A percentile compares a stretch with the other conserved stretches of the same genome.
phyloP scores from a whole-genome alignment of 2,329 filamentous ascomycete species.

The Diaporthe sp. region DNA sequence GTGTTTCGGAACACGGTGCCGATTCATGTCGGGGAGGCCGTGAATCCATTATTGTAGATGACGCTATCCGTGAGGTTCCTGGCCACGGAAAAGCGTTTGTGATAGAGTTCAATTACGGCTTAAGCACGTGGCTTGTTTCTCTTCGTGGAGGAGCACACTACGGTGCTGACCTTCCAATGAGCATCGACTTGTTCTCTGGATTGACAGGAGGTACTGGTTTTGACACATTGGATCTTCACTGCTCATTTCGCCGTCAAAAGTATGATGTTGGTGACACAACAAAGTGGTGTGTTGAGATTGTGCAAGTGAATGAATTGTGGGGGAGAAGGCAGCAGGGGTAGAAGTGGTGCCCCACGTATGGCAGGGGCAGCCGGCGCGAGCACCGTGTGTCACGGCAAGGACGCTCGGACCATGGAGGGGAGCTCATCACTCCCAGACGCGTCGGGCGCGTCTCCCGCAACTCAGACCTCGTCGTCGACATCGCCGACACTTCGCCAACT shows the following conservation, averaged over 20 bases:
- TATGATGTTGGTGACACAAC: neutral
- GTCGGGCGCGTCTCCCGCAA: slow-evolving; percentile 10
- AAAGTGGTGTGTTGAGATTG: slow-evolving; percentile 2
- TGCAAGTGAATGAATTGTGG: slow-evolving; percentile 27
- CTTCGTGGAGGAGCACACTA: neutral
- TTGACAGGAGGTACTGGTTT: neutral
- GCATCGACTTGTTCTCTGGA: neutral
- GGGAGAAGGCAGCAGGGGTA: neutral
- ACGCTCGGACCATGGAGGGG: neutral
- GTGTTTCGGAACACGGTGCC: neutral
- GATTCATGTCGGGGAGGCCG: neutral
- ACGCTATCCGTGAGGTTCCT: neutral
- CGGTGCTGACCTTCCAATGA: neutral
- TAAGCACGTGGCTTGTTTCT: neutral
- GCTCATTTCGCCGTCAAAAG: slow-evolving; percentile 18
- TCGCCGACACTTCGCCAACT: neutral
- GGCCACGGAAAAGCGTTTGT: neutral
- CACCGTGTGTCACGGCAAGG: neutral
- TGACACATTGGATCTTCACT: neutral
- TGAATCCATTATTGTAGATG: too few species aligned
- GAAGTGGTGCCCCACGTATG: neutral
- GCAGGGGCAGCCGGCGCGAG: neutral
- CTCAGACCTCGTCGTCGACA: neutral
- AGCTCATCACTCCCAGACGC: neutral
- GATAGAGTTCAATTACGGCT: neutral